These are phyloP conservation scores for Pleurozium schreberi DNA, from an alignment of 225 moss, liverwort and hornwort species.

Conservation along the genomic window DNA sequence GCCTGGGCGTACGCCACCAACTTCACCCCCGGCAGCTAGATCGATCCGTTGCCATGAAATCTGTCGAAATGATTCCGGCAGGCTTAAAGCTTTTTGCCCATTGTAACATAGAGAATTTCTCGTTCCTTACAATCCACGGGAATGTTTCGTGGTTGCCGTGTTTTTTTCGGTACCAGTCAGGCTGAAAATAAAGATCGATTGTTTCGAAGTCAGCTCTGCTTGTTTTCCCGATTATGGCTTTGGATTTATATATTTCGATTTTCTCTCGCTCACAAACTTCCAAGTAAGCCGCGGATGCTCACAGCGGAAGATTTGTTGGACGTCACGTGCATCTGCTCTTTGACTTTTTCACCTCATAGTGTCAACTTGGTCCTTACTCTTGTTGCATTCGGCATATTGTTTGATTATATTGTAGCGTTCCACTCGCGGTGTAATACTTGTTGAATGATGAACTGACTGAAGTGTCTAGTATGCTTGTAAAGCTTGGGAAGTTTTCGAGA, in stretches of 20 bases:
- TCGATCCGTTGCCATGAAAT: background rate
- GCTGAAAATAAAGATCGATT: background rate
- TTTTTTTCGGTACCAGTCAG: background rate
- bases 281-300: too few species aligned
- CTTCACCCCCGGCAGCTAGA: constrained; percentile 6
- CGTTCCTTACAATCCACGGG: too few species aligned
- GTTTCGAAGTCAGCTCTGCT: too few species aligned
- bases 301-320: background rate
- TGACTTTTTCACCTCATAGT: too few species aligned
- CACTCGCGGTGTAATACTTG: too few species aligned
- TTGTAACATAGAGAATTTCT: background rate
- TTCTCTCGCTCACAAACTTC: background rate
- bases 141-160: background rate
- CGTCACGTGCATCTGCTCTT: too few species aligned
- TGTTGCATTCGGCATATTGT: background rate
- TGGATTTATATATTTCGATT: too few species aligned
- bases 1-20: background rate
- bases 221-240: too few species aligned
- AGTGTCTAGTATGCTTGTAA: background rate
- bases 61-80: background rate
- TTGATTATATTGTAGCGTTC: too few species aligned
- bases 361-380: background rate
- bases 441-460: background rate
- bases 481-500: background rate
- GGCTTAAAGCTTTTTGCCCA: background rate